These are phyloP conservation scores for Trypanosoma caninum DNA, from an alignment of 208 protist species.

Conservation along the genomic window DNA sequence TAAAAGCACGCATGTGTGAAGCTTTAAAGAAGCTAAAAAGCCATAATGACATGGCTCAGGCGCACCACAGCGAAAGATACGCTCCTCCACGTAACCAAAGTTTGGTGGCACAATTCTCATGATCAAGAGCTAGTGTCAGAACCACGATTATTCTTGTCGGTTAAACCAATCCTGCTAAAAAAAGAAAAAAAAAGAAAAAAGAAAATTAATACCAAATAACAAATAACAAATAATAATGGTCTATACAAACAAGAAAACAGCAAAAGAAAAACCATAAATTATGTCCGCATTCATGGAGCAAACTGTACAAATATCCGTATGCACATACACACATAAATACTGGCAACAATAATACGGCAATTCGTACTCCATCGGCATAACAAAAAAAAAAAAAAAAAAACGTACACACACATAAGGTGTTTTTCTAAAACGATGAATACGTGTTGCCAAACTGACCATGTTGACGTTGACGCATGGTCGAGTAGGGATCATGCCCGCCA, in stretches of 20 bases:
- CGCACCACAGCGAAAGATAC: conserved; percentile 95
- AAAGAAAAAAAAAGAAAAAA: conserved; percentile 11
- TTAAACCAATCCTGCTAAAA: not conserved
- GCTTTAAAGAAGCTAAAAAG: conserved; percentile 94
- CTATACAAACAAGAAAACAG: not conserved
- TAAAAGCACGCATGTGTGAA: conserved; percentile 96
- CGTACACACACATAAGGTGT: not conserved
- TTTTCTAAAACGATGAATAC: conserved; percentile 48
- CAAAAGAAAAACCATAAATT: no score
- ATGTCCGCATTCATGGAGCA: no score
- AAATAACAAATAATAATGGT: not conserved
- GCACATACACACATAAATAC: not conserved
- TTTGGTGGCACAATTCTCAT: conserved; percentile 94
- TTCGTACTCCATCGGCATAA: not conserved
- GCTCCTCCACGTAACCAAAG: conserved; percentile 96
- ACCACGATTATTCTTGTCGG: not conserved
- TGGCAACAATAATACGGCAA: not conserved
- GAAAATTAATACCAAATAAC: not conserved
- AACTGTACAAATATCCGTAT: not conserved
- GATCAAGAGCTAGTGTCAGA: no score
- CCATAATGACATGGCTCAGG: conserved; percentile 96
- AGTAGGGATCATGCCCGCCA: conserved; percentile 70
- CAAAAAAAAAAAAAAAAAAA: conserved; percentile 16
- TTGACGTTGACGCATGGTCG: conserved; percentile 54
- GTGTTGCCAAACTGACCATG: conserved; percentile 56